phyloP scores from a whole-genome alignment of 441 rosid genomes.

The Mallotus japonicus region DNA sequence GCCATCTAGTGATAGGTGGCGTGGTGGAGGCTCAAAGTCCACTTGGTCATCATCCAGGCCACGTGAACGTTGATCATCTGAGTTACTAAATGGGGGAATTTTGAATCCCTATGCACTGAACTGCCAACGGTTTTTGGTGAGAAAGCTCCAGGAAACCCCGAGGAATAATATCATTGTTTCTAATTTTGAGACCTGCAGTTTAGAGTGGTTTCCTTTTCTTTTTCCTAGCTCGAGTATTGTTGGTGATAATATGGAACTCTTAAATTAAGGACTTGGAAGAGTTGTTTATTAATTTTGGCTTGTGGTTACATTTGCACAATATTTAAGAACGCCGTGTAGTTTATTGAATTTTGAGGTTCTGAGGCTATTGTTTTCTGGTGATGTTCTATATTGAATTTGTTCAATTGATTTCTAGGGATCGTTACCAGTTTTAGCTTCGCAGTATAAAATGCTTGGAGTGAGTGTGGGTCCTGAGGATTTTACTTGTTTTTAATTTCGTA shows the following conservation, averaged over 20 bases:
- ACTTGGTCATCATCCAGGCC: slow-evolving; percentile 51
- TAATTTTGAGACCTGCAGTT: slow-evolving; percentile 15
- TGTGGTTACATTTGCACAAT: neutral
- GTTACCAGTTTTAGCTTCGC: no score
- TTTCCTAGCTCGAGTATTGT: neutral
- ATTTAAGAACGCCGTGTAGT: neutral
- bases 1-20: slow-evolving; percentile 46
- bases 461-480: no score
- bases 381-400: no score
- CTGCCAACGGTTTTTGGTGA: slow-evolving; percentile 14
- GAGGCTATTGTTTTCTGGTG: neutral
- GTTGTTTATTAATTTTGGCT: slow-evolving; percentile 7
- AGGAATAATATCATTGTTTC: slow-evolving; percentile 14
- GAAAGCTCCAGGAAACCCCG: neutral
- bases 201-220: neutral
- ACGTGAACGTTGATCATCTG: slow-evolving; percentile 17
- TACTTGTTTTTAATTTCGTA: no score
- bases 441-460: no score
- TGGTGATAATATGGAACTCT: neutral
- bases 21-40: slow-evolving; percentile 37
- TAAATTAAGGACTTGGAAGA: neutral
- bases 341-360: neutral
- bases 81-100: neutral
- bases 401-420: no score
- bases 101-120: neutral